Base-by-base conservation (phyloP, 441 rosid genomes). In the Sinapis alba region DNA sequence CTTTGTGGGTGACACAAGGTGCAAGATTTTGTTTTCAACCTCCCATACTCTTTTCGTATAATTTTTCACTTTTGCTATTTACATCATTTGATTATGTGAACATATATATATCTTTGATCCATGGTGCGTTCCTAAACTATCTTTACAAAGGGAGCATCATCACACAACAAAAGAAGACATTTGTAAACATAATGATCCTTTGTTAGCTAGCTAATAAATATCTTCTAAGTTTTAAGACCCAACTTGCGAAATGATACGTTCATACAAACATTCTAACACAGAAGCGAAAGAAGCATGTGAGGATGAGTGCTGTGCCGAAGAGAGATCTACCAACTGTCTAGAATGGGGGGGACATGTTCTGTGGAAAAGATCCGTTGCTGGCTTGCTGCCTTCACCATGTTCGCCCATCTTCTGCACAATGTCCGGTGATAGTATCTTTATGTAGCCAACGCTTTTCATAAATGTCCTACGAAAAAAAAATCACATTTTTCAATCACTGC, bases 391-490 rank as follows among this genome's bases (percentile, higher is more conserved):
- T 69, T 76, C 75, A 3, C 74, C 66, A 18, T 71, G 65, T 74
- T 81, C 80, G 0, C 91, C 91, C 93, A 88, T 80, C 76, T 85
- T 83, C 59, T 85, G 90, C 79, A 88, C 90, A 74, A 87, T 91
- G 6, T 81, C 84, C 0, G 93, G 88, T 1, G 96, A n/a, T n/a
- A n/a, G n/a, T n/a, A n/a, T n/a, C n/a, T n/a, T n/a, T n/a, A n/a
- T n/a, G n/a, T n/a, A n/a, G n/a, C n/a, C n/a, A n/a, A n/a, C n/a
- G n/a, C n/a, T n/a, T n/a, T n/a, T n/a, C n/a, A n/a, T n/a, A n/a
- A n/a, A n/a, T n/a, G n/a, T n/a, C n/a, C n/a, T n/a, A n/a, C n/a
- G n/a, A n/a, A n/a, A n/a, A n/a, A n/a, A n/a, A n/a, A n/a, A n/a
- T n/a, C n/a, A n/a, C n/a, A n/a, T n/a, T n/a, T n/a, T n/a, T n/a